Base-by-base conservation (phyloP, 2,329 filamentous ascomycete species). In the Aspergillus quadricinctus region DNA sequence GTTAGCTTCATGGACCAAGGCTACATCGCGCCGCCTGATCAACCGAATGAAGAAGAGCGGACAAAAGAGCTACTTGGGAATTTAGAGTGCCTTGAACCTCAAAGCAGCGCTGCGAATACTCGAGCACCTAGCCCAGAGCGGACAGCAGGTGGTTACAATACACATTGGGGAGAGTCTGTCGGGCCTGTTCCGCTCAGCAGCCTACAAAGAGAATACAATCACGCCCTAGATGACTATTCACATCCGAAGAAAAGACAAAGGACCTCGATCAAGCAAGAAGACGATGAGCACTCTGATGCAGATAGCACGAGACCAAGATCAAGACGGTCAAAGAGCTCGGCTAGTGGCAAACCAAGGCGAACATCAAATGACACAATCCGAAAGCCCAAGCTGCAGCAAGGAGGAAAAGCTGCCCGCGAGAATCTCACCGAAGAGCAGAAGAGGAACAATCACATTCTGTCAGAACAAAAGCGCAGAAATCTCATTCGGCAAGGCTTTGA, bases 381-480 rank as follows among this genome's bases (percentile, higher is more conserved):
- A 41, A 76, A 70, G 51, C 57, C 64, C 37, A 69, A 65, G 63
- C 55, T 67, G 46, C 62, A 67, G 35, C 62, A 64, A 49, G 62
- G 61, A 17, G 60, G 60, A 45, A 76, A 75, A 58, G 48, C 68
- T 4, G 54, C 67, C 3, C 70, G 88, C 27, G 83, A 87, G 65
- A 87, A 87, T 61, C 71, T 94, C 3, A 84, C 86, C 0, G 89
- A 93, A 63, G 86, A 88, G 58, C 88, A 94, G 72, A 94, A 93
- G 73, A 81, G 90, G 48, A 87, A 87, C 66, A 96, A 96, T 64
- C 90, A 95, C 68, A 94, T 96, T 61, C 81, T 87, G 52, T 94
- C 90, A 52, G 91, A 95, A 69, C 90, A 96, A 75, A 95, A 94
- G 73, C 83, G 92, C 35, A 82, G 91, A 49, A 90, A 90, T 27